These are phyloP conservation scores for Tetrastigma voinierianum DNA, from an alignment of 164 flowering plant genomes.

Conservation along the genomic window DNA sequence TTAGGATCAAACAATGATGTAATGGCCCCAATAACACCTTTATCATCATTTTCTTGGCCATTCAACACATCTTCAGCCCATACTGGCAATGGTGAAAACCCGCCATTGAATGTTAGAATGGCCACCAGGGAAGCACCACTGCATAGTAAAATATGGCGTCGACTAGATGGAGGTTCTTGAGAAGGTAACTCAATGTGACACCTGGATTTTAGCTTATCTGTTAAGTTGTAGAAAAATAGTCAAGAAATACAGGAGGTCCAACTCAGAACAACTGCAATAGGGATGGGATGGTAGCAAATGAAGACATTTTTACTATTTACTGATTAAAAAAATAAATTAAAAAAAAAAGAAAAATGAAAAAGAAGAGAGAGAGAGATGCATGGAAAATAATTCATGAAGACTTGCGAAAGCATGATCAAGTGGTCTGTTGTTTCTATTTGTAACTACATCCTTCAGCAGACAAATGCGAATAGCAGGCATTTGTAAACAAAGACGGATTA, in stretches of 20 bases:
- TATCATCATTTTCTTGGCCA: constrained; percentile 34
- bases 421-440: too few species aligned
- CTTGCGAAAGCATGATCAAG: too few species aligned
- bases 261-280: neutral
- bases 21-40: constrained; percentile 59
- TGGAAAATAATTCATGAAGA: too few species aligned
- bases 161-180: constrained; percentile 22
- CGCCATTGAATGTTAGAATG: constrained; percentile 25
- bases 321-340: too few species aligned
- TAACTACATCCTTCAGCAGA: too few species aligned
- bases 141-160: constrained; percentile 27
- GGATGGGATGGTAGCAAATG: neutral
- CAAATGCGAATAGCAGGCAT: too few species aligned
- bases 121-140: constrained; percentile 33
- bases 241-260: constrained; percentile 7
- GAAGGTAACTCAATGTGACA: constrained; percentile 18
- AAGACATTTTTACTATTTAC: neutral
- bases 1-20: constrained; percentile 80
- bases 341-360: too few species aligned
- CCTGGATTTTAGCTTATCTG: constrained; percentile 45
- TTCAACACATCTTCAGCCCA: constrained; percentile 47
- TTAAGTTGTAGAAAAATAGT: constrained; percentile 23
- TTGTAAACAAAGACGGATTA: too few species aligned
- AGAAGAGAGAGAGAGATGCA: too few species aligned
- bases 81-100: constrained; percentile 33